Conservation (phyloP, 306 rosid species). For the Neltuma alba region DNA sequence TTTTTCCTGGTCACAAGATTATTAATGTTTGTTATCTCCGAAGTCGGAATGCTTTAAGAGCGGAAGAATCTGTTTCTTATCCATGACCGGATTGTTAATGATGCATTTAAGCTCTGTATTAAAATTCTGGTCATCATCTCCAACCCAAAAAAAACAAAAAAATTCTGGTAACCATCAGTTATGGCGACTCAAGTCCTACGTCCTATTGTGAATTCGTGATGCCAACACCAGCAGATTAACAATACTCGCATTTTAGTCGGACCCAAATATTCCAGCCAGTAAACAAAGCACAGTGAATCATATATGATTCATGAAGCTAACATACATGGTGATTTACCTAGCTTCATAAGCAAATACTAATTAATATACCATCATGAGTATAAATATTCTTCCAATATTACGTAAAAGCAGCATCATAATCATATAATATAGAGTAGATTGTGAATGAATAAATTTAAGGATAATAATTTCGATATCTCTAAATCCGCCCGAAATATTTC, state of each 20-base stretch:
- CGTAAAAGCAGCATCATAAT: not conserved
- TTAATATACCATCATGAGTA: no score
- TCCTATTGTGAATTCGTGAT: not conserved
- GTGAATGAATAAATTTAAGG: not conserved
- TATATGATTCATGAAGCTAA: not conserved
- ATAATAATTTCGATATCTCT: no score
- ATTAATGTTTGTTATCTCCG: slow-evolving; percentile 5
- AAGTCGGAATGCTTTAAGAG: not conserved
- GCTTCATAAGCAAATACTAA: not conserved
- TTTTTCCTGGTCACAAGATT: slow-evolving; percentile 59
- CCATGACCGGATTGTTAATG: no score
- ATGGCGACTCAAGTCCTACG: not conserved
- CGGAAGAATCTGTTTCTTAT: not conserved
- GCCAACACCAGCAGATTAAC: not conserved
- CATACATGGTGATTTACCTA: not conserved
- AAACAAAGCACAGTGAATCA: not conserved
- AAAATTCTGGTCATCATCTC: no score
- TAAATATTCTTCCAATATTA: not conserved
- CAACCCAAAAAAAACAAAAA: no score
- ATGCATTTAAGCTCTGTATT: no score
- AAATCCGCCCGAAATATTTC: no score
- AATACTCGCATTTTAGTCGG: not conserved
- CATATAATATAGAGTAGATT: not conserved
- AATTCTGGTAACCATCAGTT: not conserved
- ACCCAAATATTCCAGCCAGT: not conserved